phyloP scores from a whole-genome alignment of 2,329 filamentous ascomycete species.

The Microcyclosporella mali region DNA sequence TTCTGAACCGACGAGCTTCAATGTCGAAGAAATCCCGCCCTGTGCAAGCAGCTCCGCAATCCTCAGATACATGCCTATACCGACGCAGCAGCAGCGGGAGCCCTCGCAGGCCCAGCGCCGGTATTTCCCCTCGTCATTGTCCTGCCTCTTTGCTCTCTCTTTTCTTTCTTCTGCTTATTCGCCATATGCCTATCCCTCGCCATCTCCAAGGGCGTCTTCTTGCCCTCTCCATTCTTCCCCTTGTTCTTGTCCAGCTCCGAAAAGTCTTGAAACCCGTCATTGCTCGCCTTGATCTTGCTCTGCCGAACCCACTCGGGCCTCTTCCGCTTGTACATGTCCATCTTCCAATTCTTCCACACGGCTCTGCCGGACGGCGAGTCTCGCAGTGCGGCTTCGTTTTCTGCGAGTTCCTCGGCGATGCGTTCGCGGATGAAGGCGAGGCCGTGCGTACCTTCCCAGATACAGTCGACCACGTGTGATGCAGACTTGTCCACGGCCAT shows the following conservation, averaged over 20 bases:
- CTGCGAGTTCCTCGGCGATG: conserved; percentile 57
- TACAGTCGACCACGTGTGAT: conserved; percentile 61
- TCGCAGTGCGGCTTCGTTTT: conserved; percentile 55
- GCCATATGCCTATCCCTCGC: conserved; percentile 53
- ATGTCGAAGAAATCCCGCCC: no score
- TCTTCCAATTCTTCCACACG: conserved; percentile 68
- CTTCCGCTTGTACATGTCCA: conserved; percentile 63
- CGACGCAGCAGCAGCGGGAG: conserved; percentile 7
- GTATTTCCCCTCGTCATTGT: conserved; percentile 1
- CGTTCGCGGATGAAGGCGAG: conserved; percentile 62
- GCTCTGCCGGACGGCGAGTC: conserved; percentile 60
- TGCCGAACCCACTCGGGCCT: conserved; percentile 59
- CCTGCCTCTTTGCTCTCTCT: conserved; percentile 18
- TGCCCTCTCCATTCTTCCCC: conserved; percentile 18
- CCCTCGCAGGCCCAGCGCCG: conserved; percentile 2
- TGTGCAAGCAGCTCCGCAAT: no score
- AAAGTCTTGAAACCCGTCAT: conserved; percentile 46
- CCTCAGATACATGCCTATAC: conserved; percentile 2
- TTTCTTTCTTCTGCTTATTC: conserved; percentile 35
- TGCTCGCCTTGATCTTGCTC: conserved; percentile 49
- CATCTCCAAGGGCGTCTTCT: conserved; percentile 50
- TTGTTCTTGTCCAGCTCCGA: conserved; percentile 37
- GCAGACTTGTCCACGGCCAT: conserved; percentile 57
- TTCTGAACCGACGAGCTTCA: no score
- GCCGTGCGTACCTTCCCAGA: conserved; percentile 59